Evolutionary conservation across 306 rosid species (phyloP), one percentile per base, ranked within the genome.

Genomic region (Lablab purpureus): DNA sequence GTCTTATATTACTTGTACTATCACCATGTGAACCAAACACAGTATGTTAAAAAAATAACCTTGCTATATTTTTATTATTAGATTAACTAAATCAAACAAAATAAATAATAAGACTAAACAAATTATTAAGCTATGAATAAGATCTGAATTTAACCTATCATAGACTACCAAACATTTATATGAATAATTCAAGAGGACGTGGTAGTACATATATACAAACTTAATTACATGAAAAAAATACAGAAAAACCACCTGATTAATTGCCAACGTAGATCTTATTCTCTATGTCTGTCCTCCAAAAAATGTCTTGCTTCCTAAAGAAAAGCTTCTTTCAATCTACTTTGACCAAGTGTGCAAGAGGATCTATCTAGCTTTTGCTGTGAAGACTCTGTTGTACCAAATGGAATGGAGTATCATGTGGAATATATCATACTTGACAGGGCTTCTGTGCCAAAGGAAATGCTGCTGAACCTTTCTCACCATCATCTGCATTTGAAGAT

Each of bases 391-490:
- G 27, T 91, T 93, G 79, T 86, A 87, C 97, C 98, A 95, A 87
- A 90, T 60, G 14, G 97, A 92, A 87, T 95, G 99, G 13, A 95
- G 89, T 22, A 89, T 90, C 97, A 95, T 92, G 50, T 95, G 97
- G 84, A 95, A 95, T 77, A 93, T 84, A 87, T 95, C 99, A 73
- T 93, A 91, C 79, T 91, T 93, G 59, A 75, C 90, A 73, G 99
- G 93, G 77, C 59, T 91, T 1, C 71, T 60, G 56, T 95, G 98
- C 98, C 99, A 93, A 43, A 95, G 88, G 81, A 95, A 95, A 83
- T 95, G 99, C 69, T 84, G 88, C 79, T 93, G 99, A 32, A 95
- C 92, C 87, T 32, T 89, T 60, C 73, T 95, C 37, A 95, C 91
- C 81, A 85, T 85, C 92, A 85, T 85, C 59, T 90, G 93, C 97